These are phyloP conservation scores for Fusarium euwallaceae DNA, from an alignment of 2,329 filamentous ascomycete species.

Conservation along the genomic window DNA sequence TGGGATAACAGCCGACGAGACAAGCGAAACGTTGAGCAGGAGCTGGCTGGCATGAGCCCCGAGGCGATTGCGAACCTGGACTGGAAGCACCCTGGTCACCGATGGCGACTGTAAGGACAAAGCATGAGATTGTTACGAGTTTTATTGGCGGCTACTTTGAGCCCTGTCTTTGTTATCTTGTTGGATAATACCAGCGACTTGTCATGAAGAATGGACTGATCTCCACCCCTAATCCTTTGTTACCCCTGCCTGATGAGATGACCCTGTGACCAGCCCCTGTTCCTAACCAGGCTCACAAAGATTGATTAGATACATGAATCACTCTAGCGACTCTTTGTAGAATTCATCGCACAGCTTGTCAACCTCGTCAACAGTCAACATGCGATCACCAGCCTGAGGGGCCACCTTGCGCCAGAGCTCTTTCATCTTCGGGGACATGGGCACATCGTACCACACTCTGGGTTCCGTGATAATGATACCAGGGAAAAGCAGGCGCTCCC, in stretches of 20 bases:
- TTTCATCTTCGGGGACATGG: neutral
- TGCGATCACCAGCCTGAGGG: neutral
- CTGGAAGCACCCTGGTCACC: slow-evolving; percentile 76
- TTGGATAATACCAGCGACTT: neutral
- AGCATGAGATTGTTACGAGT: neutral
- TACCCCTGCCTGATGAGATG: neutral
- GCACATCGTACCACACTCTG: too few species aligned
- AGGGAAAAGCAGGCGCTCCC: neutral
- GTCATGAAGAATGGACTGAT: neutral
- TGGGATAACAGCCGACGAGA: slow-evolving; percentile 72
- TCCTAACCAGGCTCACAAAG: neutral
- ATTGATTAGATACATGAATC: neutral
- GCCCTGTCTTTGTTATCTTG: neutral
- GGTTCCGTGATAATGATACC: too few species aligned
- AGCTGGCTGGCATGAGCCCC: slow-evolving; percentile 67
- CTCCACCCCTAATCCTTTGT: neutral
- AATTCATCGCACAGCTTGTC: neutral
- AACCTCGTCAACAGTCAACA: slow-evolving; percentile 5
- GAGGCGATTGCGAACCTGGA: slow-evolving; percentile 71
- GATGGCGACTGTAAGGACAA: slow-evolving; percentile 60
- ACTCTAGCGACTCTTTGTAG: neutral
- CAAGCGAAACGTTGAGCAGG: slow-evolving; percentile 65
- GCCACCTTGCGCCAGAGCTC: neutral
- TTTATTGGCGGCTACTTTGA: neutral
- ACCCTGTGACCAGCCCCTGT: neutral